These are phyloP conservation scores for Cinnamomum chago DNA, from an alignment of 164 flowering plant genomes.

Conservation along the genomic window DNA sequence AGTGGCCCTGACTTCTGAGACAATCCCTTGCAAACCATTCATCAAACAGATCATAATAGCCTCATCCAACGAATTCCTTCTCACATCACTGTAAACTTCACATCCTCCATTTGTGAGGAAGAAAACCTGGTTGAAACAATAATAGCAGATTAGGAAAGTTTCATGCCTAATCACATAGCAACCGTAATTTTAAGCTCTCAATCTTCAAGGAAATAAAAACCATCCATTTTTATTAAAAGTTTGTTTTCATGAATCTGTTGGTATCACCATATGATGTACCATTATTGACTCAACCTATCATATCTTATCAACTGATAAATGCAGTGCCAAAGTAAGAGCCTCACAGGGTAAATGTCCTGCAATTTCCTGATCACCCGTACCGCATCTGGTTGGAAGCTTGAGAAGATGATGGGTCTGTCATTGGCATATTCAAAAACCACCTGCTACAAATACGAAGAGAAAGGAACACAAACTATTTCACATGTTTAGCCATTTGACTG, in stretches of 20 bases:
- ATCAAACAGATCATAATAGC: constrained; percentile 67
- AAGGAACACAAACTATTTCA: background rate
- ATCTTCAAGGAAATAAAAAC: too few species aligned
- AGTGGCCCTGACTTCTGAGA: constrained; percentile 58
- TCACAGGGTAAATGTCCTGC: constrained; percentile 75
- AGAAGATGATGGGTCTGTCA: constrained; percentile 77
- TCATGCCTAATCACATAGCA: too few species aligned
- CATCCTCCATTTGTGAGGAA: constrained; percentile 86
- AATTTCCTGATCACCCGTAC: constrained; percentile 53
- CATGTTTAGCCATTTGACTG: too few species aligned
- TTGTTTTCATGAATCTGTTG: too few species aligned
- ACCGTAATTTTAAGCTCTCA: too few species aligned
- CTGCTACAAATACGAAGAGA: constrained; percentile 19
- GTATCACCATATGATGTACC: too few species aligned
- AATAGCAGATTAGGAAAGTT: background rate
- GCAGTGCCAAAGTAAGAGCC: background rate
- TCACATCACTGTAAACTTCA: constrained; percentile 58
- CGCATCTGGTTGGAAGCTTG: constrained; percentile 49
- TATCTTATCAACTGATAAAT: background rate
- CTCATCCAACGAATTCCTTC: constrained; percentile 86
- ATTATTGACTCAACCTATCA: too few species aligned
- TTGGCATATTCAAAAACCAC: constrained; percentile 58
- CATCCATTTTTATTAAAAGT: too few species aligned
- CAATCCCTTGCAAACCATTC: constrained; percentile 79
- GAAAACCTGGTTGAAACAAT: constrained; percentile 45